phyloP scores from a whole-genome alignment of 1,284 basidiomycete species.

The Boletus smithii region DNA sequence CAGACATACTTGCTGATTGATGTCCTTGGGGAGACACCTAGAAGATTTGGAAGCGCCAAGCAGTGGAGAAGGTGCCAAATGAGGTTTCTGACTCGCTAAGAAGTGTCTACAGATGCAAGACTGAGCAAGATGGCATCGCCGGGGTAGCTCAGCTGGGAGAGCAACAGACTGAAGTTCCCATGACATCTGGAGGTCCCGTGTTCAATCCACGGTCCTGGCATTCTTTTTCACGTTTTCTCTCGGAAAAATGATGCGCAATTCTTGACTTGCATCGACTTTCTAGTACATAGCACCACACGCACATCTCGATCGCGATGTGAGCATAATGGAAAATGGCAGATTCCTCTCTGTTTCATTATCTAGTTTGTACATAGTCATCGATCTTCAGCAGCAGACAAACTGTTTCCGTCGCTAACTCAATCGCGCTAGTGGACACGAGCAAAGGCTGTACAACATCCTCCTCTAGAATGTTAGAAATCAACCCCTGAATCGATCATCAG shows the following conservation, averaged over 20 bases:
- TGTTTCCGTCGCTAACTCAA: conserved; percentile 96
- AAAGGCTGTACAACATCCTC: conserved; percentile 98
- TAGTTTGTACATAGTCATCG: conserved; percentile 89
- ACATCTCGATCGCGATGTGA: neutral
- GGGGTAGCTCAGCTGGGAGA: conserved; percentile 76
- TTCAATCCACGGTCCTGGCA: conserved; percentile 58
- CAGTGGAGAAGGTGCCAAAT: neutral
- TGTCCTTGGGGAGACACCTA: too few relatives aligned
- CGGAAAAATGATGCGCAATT: neutral
- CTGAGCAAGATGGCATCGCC: conserved; percentile 22
- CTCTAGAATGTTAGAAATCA: conserved; percentile 95
- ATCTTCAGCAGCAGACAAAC: conserved; percentile 96
- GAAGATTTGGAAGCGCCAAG: too few relatives aligned
- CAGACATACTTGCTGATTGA: conserved; percentile 62
- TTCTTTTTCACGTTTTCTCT: conserved; percentile 12
- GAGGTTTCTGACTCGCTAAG: neutral
- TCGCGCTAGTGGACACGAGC: conserved; percentile 91
- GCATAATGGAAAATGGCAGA: neutral
- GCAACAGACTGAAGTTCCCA: conserved; percentile 67
- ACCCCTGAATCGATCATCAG: conserved; percentile 53
- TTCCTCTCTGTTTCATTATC: conserved; percentile 37
- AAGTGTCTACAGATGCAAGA: neutral
- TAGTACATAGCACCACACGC: neutral
- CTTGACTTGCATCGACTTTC: neutral
- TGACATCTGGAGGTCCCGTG: conserved; percentile 52